A percentile compares a stretch with the other conserved stretches of the same genome.
These are phyloP conservation scores for Elsinoe fawcettii DNA, from an alignment of 2,329 filamentous ascomycete genomes.

Conservation along the genomic window DNA sequence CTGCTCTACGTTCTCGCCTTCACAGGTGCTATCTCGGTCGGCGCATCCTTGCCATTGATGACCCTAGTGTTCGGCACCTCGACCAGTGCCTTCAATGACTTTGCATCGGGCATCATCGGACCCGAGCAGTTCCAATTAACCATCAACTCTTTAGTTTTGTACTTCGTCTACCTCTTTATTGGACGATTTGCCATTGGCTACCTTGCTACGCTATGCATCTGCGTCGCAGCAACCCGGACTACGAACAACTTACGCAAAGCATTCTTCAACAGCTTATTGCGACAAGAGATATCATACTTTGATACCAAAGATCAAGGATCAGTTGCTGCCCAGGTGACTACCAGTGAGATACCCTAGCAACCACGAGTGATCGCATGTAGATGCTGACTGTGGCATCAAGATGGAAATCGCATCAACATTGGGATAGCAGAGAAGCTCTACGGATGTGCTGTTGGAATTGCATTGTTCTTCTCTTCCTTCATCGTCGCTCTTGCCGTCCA, in stretches of 20 bases:
- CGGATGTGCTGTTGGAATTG: constrained; percentile 28
- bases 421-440: constrained; percentile 37
- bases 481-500: constrained; percentile 35
- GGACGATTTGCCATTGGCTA: constrained; percentile 58
- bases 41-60: constrained; percentile 43
- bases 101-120: constrained; percentile 21
- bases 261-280: constrained; percentile 57
- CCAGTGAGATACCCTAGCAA: constrained; percentile 28
- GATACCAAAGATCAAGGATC: constrained; percentile 51
- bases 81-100: constrained; percentile 41
- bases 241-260: constrained; percentile 48
- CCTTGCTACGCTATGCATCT: constrained; percentile 37
- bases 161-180: constrained; percentile 64
- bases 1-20: constrained; percentile 25
- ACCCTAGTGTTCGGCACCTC: constrained; percentile 46
- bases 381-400: constrained; percentile 2
- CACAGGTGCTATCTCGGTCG: constrained; percentile 35
- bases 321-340: constrained; percentile 56
- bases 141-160: constrained; percentile 44
- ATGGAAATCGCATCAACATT: constrained; percentile 33
- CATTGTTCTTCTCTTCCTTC: constrained; percentile 35
- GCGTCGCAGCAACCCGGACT: constrained; percentile 45
- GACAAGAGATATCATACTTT: constrained; percentile 59
- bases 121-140: constrained; percentile 20
- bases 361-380: constrained; percentile 20